Evolutionary conservation across 106 monocot species (phyloP).

Genomic region (Acorus calamus): DNA sequence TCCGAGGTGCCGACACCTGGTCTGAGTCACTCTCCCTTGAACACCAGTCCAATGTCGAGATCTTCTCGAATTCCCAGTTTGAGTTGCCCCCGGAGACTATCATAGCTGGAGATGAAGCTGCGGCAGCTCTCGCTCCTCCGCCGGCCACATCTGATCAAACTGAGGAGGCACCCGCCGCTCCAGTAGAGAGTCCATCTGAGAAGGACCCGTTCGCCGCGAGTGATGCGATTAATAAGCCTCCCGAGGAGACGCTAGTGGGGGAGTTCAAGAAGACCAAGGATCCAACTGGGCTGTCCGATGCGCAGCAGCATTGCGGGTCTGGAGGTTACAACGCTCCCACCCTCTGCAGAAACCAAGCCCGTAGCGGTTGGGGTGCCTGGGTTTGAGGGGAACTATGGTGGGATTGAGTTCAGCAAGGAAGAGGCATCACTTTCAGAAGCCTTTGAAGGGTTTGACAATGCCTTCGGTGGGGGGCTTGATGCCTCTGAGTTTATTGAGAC

Average conservation of each 20-base stretch:
- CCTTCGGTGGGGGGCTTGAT: constrained; percentile 93
- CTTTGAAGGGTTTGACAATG: constrained; percentile 86
- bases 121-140: constrained; percentile 44
- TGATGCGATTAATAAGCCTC: constrained; percentile 64
- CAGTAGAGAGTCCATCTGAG: constrained; percentile 38
- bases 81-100: constrained; percentile 84
- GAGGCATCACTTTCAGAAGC: constrained; percentile 73
- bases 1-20: constrained; percentile 78
- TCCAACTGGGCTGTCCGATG: constrained; percentile 26
- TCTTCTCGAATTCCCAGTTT: constrained; percentile 39
- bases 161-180: constrained; percentile 15
- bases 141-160: constrained; percentile 9
- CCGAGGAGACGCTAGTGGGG: constrained; percentile 70
- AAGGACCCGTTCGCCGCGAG: constrained; percentile 97
- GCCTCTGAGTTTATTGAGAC: constrained; percentile 77
- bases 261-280: constrained; percentile 82
- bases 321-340: constrained; percentile 68
- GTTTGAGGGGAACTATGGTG: constrained; percentile 95
- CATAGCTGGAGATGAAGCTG: constrained; percentile 71
- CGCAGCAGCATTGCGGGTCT: constrained; percentile 69
- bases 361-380: constrained; percentile 83
- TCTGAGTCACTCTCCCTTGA: constrained; percentile 46
- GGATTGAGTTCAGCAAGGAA: constrained; percentile 84
- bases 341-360: constrained; percentile 72
- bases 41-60: constrained; percentile 36